Evolutionary conservation across 257 asterid genomes (phyloP).

Genomic region (Verbascum thapsus): DNA sequence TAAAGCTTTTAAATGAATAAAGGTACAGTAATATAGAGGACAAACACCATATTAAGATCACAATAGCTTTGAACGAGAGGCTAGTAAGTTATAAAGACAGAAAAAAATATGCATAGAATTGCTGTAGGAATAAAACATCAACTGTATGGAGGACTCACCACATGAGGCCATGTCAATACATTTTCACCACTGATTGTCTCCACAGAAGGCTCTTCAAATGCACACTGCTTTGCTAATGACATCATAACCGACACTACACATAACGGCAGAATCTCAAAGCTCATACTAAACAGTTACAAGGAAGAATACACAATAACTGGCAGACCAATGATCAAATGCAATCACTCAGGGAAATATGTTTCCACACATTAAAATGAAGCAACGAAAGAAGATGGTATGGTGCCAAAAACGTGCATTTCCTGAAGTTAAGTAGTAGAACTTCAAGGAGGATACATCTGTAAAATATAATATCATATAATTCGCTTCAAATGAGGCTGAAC

Average conservation of each 20-base stretch:
- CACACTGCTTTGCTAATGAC: constrained; percentile 96
- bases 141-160: constrained; percentile 61
- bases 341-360: constrained; percentile 2
- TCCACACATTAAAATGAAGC: neutral
- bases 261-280: constrained; percentile 30
- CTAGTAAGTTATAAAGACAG: no score
- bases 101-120: no score
- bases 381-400: neutral
- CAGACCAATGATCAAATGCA: neutral
- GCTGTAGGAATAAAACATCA: constrained; percentile 18
- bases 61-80: constrained; percentile 3
- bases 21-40: neutral
- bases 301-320: constrained; percentile 2
- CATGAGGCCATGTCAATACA: constrained; percentile 95
- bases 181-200: constrained; percentile 84
- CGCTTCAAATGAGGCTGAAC: neutral
- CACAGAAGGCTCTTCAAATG: constrained; percentile 98
- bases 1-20: neutral
- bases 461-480: constrained; percentile 14
- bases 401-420: neutral
- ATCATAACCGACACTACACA: constrained; percentile 88
- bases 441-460: neutral
- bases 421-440: constrained; percentile 5
- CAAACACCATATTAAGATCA: neutral
- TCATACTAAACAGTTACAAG: constrained; percentile 19